A percentile compares a stretch with the other conserved stretches of the same genome.
Evolutionary conservation across 345 rosid genomes (phyloP).

Genomic region (Corymbia maculata): DNA sequence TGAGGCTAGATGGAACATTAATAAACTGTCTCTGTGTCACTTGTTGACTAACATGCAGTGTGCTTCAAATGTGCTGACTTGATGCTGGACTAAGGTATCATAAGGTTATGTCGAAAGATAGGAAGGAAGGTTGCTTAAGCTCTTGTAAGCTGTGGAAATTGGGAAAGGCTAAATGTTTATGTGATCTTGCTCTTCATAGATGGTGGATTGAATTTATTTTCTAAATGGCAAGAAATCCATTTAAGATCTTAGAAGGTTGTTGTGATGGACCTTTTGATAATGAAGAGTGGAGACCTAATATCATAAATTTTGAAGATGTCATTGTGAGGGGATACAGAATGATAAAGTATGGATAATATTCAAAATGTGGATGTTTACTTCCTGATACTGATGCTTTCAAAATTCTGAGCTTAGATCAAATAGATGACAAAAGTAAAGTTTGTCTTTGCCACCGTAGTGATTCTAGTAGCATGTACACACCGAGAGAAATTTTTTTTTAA

Average conservation of each 20-base stretch:
- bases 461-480: neutral
- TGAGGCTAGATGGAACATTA: neutral
- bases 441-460: neutral
- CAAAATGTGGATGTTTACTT: neutral
- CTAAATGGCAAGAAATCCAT: neutral
- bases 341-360: neutral
- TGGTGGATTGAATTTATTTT: neutral
- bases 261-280: neutral
- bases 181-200: neutral
- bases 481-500: fast-evolving
- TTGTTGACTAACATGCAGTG: neutral
- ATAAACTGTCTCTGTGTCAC: fast-evolving
- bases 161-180: neutral
- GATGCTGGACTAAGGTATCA: neutral
- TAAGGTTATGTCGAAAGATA: neutral
- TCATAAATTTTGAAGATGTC: neutral
- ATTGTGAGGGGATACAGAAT: neutral
- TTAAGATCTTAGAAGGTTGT: neutral
- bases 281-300: neutral
- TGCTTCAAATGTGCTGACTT: neutral
- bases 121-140: neutral
- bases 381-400: neutral
- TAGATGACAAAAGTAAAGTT: neutral
- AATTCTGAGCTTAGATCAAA: neutral
- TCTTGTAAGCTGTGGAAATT: neutral